These are phyloP conservation scores for Veloporphyrellus conicus DNA, from an alignment of 1,284 basidiomycete genomes.

Conservation along the genomic window DNA sequence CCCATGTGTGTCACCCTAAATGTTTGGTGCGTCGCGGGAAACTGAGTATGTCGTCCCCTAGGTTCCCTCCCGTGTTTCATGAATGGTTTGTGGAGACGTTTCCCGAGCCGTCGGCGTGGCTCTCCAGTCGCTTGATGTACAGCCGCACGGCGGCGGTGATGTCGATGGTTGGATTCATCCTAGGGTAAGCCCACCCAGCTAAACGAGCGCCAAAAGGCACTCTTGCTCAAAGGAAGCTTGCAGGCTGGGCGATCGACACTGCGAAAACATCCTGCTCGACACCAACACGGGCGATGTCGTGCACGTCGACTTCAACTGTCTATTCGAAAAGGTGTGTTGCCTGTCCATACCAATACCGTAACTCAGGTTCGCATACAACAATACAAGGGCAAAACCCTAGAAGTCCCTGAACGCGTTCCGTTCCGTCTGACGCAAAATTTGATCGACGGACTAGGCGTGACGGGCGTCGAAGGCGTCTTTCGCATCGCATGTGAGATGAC, in stretches of 20 bases:
- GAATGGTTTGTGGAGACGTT: constrained; percentile 98
- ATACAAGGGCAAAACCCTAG: constrained; percentile 77
- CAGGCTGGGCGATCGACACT: constrained; percentile 95
- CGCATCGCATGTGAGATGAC: constrained; percentile 92
- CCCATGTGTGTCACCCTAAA: constrained; percentile 41
- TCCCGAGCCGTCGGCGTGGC: constrained; percentile 94
- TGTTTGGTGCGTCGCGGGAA: neutral
- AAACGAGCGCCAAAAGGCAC: neutral
- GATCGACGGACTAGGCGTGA: constrained; percentile 90
- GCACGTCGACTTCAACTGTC: constrained; percentile 97
- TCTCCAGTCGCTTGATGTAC: constrained; percentile 83
- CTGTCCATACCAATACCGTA: neutral
- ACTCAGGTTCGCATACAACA: neutral
- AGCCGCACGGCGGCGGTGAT: constrained; percentile 93
- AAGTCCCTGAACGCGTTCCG: constrained; percentile 90
- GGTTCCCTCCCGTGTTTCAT: constrained; percentile 85
- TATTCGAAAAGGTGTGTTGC: constrained; percentile 83
- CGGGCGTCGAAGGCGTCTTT: constrained; percentile 92
- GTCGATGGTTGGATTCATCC: constrained; percentile 97
- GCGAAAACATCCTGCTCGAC: constrained; percentile 96
- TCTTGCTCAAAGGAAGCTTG: neutral
- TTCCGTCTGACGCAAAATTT: constrained; percentile 96
- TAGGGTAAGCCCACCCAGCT: constrained; percentile 59
- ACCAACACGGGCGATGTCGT: constrained; percentile 85
- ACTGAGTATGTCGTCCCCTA: constrained; percentile 26